Percentiles rank a stretch among this genome's conserved stretches.
These are phyloP conservation scores for Misopates orontium DNA, from an alignment of 257 asterid genomes.

Conservation along the genomic window DNA sequence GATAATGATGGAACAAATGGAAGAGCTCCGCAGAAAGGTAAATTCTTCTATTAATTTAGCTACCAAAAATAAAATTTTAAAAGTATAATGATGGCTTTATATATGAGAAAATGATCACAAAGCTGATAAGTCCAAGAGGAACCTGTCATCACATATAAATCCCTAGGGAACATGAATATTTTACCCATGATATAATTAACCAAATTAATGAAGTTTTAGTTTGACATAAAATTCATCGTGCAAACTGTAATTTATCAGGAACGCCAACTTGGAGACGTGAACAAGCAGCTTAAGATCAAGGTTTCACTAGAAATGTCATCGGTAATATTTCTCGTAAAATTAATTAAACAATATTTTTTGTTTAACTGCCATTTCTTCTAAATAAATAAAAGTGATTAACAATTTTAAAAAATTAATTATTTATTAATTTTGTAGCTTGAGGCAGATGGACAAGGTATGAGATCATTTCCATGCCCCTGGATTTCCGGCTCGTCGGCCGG, in stretches of 20 bases:
- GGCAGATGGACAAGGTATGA: slow-evolving; percentile 53
- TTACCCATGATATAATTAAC: too few relatives aligned
- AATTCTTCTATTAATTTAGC: neutral
- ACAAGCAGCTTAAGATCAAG: slow-evolving; percentile 79
- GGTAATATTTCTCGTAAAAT: slow-evolving; percentile 27
- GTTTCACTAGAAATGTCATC: slow-evolving; percentile 73
- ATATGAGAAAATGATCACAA: too few relatives aligned
- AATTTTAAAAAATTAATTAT: neutral
- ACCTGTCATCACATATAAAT: too few relatives aligned
- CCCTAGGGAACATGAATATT: too few relatives aligned
- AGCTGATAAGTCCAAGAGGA: too few relatives aligned
- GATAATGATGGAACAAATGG: slow-evolving; percentile 82
- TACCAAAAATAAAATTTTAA: too few relatives aligned
- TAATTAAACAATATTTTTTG: too few relatives aligned
- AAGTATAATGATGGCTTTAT: too few relatives aligned
- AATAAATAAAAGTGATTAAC: too few relatives aligned
- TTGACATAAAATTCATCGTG: neutral
- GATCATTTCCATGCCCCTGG: slow-evolving; percentile 54
- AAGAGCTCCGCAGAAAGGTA: slow-evolving; percentile 89
- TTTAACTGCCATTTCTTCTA: too few relatives aligned
- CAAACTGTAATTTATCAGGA: slow-evolving; percentile 42
- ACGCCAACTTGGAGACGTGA: slow-evolving; percentile 84
- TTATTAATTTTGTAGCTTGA: slow-evolving; percentile 49
- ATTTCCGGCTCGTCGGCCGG: slow-evolving; percentile 42
- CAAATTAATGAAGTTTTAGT: too few relatives aligned